A percentile compares a stretch with the other conserved stretches of the same genome.
phyloP scores from a whole-genome alignment of 805 yeast genomes.

The Limtongia smithiae region DNA sequence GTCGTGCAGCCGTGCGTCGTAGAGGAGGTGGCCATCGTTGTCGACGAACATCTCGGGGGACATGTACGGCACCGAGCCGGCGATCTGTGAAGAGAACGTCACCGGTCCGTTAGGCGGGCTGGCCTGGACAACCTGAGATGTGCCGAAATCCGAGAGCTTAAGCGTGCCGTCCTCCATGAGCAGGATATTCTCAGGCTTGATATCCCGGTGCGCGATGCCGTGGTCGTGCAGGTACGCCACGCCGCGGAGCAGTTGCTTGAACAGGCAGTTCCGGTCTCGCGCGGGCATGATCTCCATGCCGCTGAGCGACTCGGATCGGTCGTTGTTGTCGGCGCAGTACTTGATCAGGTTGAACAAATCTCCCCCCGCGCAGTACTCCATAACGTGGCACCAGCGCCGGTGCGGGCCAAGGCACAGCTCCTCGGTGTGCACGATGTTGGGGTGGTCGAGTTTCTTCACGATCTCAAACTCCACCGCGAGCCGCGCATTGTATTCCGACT shows the following conservation, averaged over 20 bases:
- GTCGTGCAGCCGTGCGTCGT: constrained; percentile 80
- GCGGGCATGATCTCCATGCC: constrained; percentile 78
- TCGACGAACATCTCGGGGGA: constrained; percentile 68
- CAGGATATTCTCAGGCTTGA: constrained; percentile 81
- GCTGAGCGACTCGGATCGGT: too few species aligned
- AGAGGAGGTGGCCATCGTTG: constrained; percentile 32
- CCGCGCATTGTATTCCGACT: constrained; percentile 56
- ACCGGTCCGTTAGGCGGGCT: constrained; percentile 46
- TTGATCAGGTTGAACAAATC: constrained; percentile 77
- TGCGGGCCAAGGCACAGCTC: constrained; percentile 46
- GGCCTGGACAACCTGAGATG: constrained; percentile 57
- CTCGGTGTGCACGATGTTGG: constrained; percentile 70
- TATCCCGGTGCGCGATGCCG: constrained; percentile 87
- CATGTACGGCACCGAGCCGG: constrained; percentile 85
- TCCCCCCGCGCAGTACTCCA: constrained; percentile 85
- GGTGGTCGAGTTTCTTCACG: constrained; percentile 71
- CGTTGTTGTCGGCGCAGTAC: constrained; percentile 41
- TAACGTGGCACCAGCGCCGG: constrained; percentile 38
- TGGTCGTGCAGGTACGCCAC: constrained; percentile 83
- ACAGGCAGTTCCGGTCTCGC: constrained; percentile 84
- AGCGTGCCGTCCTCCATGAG: constrained; percentile 67
- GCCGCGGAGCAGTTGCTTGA: constrained; percentile 79
- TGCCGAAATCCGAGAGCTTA: constrained; percentile 89
- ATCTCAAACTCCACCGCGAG: constrained; percentile 81
- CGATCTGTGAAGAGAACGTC: constrained; percentile 68